These are phyloP conservation scores for Tolypocladium capitatum DNA, from an alignment of 2,329 filamentous ascomycete species.

Conservation along the genomic window DNA sequence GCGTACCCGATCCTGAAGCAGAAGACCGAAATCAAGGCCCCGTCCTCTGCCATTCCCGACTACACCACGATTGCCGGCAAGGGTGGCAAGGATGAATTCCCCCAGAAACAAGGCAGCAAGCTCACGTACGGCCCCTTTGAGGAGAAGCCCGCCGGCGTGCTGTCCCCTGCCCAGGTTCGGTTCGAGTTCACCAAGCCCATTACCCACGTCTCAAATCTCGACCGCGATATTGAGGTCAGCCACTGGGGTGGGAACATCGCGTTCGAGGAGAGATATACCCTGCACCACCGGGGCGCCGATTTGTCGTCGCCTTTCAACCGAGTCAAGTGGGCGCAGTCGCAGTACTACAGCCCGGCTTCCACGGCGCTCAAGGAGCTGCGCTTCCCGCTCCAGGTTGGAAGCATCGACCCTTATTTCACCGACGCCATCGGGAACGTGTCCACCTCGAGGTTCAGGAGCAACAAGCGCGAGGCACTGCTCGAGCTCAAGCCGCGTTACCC, in stretches of 20 bases:
- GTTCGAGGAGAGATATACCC: conserved; percentile 84
- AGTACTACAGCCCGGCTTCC: conserved; percentile 64
- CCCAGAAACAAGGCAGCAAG: conserved; percentile 71
- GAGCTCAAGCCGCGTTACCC: conserved; percentile 91
- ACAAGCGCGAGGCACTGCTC: conserved; percentile 64
- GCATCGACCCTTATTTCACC: conserved; percentile 81
- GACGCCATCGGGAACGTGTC: conserved; percentile 96
- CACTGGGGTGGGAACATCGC: conserved; percentile 98
- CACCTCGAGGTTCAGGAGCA: conserved; percentile 74
- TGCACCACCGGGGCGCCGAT: conserved; percentile 76
- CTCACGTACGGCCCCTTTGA: conserved; percentile 85
- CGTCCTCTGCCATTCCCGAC: conserved; percentile 65
- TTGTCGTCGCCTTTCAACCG: conserved; percentile 60
- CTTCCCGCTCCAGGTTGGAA: conserved; percentile 67
- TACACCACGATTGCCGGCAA: conserved; percentile 59
- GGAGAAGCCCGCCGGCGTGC: conserved; percentile 64
- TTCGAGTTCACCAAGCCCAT: conserved; percentile 95
- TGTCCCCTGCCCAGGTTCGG: conserved; percentile 61
- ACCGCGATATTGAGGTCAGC: conserved; percentile 88
- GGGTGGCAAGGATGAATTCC: conserved; percentile 49
- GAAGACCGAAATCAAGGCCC: conserved; percentile 92
- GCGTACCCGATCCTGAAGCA: conserved; percentile 82
- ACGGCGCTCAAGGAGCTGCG: conserved; percentile 71
- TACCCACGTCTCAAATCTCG: conserved; percentile 62
- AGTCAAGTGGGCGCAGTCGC: conserved; percentile 58